Evolutionary conservation across 768 basidiomycete species (phyloP), one percentile per base, ranked within the genome.

Genomic region (Tylopilus subfusipes): DNA sequence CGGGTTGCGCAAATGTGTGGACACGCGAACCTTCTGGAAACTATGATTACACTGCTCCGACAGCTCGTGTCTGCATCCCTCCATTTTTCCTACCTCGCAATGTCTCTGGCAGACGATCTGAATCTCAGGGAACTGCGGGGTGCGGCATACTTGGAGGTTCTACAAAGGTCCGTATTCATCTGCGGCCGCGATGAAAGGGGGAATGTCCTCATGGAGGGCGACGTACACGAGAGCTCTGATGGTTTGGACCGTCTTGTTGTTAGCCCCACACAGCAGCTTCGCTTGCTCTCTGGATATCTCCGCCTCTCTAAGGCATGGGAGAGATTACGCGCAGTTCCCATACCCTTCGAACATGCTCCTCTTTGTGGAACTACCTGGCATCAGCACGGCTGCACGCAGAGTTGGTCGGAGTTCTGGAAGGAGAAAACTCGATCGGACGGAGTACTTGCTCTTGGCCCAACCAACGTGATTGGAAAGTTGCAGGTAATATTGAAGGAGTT

Each of bases 401-500:
- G 82, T 52, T 90, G 87, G 86, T 65, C 81, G 12, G 87, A 88
- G 49, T 90, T 88, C 65, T 90, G 88, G 88, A 86, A 85, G 68
- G 86, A 88, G 60, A 86, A 85, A 68, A 82, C 83, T 25, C 77
- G 76, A 61, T 75, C 79, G 42, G 87, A 88, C 33, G 66, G 75
- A 4, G 80, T 89, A 27, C 74, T 89, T 31, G 69, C 72, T 14
- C 75, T 85, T 5, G 84, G 81, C 9, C 68, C 82, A 2, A 83
- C 85, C 30, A 85, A 90, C 63, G 84, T 88, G 31, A 65, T 86
- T 5, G 88, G 88, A 33, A 77, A 83, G 54, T 65, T 90, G 60
- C 80, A 72, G 63, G 74, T 80, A 54, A 76, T 90, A 33, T 72
- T 81, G 61, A 84, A 82, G 69, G 85, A 88, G 52, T 85, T 84